These are phyloP conservation scores for Trichoderma reesei DNA, from an alignment of 495 filamentous ascomycete species.

Conservation along the genomic window DNA sequence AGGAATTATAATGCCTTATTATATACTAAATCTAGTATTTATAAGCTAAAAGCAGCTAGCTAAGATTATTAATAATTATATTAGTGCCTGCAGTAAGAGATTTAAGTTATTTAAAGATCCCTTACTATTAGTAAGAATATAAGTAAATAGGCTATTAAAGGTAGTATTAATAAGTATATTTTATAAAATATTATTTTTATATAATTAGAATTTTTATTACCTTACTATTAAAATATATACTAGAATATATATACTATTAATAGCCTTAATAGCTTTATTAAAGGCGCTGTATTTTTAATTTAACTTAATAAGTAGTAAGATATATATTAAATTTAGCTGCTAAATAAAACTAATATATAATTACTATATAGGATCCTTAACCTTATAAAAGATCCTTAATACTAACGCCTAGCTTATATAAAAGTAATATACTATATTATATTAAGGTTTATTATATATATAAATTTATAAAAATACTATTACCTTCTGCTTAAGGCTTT, in stretches of 20 bases:
- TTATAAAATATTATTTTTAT: conserved; percentile 9
- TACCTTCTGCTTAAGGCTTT: neutral
- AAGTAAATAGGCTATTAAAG: conserved; percentile 10
- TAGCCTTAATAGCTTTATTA: neutral
- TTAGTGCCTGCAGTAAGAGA: neutral
- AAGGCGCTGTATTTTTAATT: neutral
- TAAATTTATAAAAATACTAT: conserved; percentile 12
- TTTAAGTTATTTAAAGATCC: neutral
- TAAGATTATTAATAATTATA: neutral
- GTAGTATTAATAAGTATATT: conserved; percentile 1
- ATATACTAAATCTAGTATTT: conserved; percentile 7
- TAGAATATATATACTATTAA: neutral
- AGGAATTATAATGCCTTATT: neutral
- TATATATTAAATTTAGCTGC: neutral
- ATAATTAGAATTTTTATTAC: neutral
- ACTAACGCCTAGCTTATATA: neutral
- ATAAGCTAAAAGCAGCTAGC: neutral
- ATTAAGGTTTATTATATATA: conserved; percentile 8
- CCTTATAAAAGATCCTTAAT: conserved; percentile 1
- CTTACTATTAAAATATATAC: neutral
- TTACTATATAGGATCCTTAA: neutral
- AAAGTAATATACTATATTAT: neutral
- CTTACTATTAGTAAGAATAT: conserved; percentile 4
- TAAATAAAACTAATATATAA: neutral
- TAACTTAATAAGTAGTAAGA: neutral